Evolutionary conservation across 192 early-diverging fungal genomes (phyloP).

Genomic region (Coemansia sp.): DNA sequence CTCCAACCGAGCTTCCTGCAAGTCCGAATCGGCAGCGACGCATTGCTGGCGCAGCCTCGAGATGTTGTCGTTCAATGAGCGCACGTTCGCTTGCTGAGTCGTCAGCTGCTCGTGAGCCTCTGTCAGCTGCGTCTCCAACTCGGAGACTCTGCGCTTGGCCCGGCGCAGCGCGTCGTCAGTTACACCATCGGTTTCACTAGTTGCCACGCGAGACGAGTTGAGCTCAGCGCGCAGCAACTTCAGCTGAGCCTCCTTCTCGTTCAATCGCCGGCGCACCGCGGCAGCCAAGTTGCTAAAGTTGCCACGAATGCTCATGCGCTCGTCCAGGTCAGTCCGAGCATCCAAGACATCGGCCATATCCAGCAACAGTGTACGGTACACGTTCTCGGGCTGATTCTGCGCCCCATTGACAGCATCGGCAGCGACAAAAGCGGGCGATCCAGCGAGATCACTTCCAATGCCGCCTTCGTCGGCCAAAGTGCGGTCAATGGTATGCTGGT

Average conservation of each 20-base stretch:
- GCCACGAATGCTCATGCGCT: conserved; percentile 33
- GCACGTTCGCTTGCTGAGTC: conserved; percentile 18
- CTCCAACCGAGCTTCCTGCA: conserved; percentile 35
- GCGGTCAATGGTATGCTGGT: conserved; percentile 34
- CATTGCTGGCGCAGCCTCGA: conserved; percentile 29
- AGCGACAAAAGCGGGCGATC: not conserved
- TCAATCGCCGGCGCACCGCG: conserved; percentile 29
- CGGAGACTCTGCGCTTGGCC: conserved; percentile 10
- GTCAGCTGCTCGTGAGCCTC: conserved; percentile 31
- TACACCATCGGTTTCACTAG: not conserved
- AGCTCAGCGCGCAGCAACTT: conserved; percentile 10
- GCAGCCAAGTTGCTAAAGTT: conserved; percentile 45
- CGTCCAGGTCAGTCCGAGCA: conserved; percentile 35
- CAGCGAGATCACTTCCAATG: not conserved
- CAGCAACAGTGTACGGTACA: conserved; percentile 39
- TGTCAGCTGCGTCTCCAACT: conserved; percentile 25
- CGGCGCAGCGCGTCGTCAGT: conserved; percentile 11
- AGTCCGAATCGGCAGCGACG: conserved; percentile 9
- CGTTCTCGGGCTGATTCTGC: conserved; percentile 13
- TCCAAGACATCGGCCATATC: conserved; percentile 32
- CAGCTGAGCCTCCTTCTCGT: conserved; percentile 21
- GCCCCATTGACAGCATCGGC: not conserved
- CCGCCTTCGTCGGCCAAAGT: conserved; percentile 12
- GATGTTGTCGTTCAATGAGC: conserved; percentile 23
- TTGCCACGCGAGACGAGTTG: conserved; percentile 9